Base-by-base conservation (phyloP, 2,329 filamentous ascomycete species). In the Neopestalotiopsis rosae region DNA sequence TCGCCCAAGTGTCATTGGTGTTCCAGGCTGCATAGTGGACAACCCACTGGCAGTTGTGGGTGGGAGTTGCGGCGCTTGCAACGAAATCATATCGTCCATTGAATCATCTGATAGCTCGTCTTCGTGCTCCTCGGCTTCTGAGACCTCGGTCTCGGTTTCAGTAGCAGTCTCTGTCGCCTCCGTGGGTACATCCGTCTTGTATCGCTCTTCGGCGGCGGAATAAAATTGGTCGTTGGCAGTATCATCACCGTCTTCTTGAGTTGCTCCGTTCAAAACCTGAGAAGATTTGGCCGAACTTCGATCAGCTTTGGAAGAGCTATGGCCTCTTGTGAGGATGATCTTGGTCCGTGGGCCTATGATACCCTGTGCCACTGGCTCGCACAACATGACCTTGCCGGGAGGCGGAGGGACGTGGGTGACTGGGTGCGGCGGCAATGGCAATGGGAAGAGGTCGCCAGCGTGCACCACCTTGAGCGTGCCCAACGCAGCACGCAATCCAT, bases 361-460 rank as follows among this genome's bases (percentile, higher is more conserved):
- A 9, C 96, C 96, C 80, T 99, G 96, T 5, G 93, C 90, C 17
- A 98, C 94, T 9, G 96, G 96, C 79, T 99, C 96, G 78, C 95
- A 98, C n/a, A 97, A 89, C 62, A 93, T 90, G 70, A 98, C 93
- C 81, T 92, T 94, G 57, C 94, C 96, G 0, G 95, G 94, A 57
- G 94, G 93, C 14, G 94, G 89, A 30, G 93, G 90, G 20, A 93
- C 89, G 80, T 97, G 94, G 9, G 94, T 97, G 71, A 97, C 91
- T 13, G 94, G 92, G 80, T 98, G 94, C 2, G 94, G 89, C 9
- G 92, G 89, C 34, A 98, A 85, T 13, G 94, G 93, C 56, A 99
- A 83, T 10, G 88, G 87, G 71, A 92, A 91, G 65, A 95, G 80
- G 79, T 98, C 95, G 24, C 94, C 94, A 0, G 90, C 87, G 76